Conservation (phyloP, 352 stramenopile genomes). For the Globisporangium solare region DNA sequence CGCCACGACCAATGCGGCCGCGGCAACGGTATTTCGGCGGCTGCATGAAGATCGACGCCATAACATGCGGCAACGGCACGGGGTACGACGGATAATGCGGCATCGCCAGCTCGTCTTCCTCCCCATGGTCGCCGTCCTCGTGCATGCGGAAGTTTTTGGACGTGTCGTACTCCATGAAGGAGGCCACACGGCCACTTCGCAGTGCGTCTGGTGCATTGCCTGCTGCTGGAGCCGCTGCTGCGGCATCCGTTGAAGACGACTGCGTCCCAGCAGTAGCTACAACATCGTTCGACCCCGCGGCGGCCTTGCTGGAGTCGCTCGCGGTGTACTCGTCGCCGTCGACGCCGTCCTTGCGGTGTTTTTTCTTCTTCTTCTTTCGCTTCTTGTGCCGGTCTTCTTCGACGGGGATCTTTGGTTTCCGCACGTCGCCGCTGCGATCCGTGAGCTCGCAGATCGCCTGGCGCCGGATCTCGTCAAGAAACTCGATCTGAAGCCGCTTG, state of each 20-base stretch:
- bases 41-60: conserved; percentile 66
- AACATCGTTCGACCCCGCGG: background rate
- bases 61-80: conserved; percentile 47
- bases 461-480: conserved; percentile 63
- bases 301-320: conserved; percentile 14
- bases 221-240: background rate
- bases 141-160: conserved; percentile 57
- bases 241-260: background rate
- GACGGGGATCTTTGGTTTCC: conserved; percentile 45
- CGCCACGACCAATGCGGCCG: conserved; percentile 65
- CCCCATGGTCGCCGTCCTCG: conserved; percentile 17
- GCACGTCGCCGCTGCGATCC: conserved; percentile 29
- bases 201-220: background rate
- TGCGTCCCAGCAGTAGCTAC: background rate
- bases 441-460: conserved; percentile 67
- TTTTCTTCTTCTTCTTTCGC: conserved; percentile 63
- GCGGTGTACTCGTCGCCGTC: conserved; percentile 23
- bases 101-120: conserved; percentile 12
- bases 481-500: conserved; percentile 78
- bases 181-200: conserved; percentile 12
- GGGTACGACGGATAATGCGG: conserved; percentile 67
- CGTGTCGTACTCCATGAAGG: conserved; percentile 79
- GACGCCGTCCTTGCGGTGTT: conserved; percentile 33
- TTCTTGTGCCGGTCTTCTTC: conserved; percentile 59
- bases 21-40: conserved; percentile 68